phyloP scores from a whole-genome alignment of 805 yeast species.

The Saturnispora saitoi region DNA sequence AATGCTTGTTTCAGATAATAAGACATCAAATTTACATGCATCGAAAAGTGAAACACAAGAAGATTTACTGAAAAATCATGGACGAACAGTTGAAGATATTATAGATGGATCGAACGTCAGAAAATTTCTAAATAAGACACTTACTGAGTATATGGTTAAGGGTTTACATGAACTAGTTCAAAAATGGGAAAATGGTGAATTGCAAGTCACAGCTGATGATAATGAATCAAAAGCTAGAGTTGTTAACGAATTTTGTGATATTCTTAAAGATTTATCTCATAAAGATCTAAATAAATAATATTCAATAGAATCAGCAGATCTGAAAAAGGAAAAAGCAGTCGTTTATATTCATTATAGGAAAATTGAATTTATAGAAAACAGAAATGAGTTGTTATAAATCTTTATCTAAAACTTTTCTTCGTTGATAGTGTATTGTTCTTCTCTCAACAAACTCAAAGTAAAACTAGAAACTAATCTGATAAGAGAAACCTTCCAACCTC shows the following conservation, averaged over 20 bases:
- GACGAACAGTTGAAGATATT: slow-evolving; percentile 28
- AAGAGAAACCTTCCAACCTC: slow-evolving; percentile 90
- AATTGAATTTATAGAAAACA: neutral
- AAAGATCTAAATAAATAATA: neutral
- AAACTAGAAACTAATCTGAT: slow-evolving; percentile 75
- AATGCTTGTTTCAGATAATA: slow-evolving; percentile 1
- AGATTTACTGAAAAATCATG: slow-evolving; percentile 6
- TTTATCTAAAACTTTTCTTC: slow-evolving; percentile 32
- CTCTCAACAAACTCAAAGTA: slow-evolving; percentile 59
- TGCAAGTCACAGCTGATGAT: slow-evolving; percentile 4
- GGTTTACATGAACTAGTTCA: slow-evolving; percentile 31
- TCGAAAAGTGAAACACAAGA: slow-evolving; percentile 5
- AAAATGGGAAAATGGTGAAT: slow-evolving; percentile 23
- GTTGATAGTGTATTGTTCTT: slow-evolving; percentile 33
- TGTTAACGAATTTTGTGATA: slow-evolving; percentile 12
- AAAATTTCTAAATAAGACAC: slow-evolving; percentile 38
- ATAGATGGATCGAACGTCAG: slow-evolving; percentile 49
- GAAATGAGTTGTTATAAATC: neutral
- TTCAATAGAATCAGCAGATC: neutral
- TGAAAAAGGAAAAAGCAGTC: neutral
- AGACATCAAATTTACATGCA: neutral
- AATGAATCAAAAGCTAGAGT: slow-evolving; percentile 7
- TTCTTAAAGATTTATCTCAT: slow-evolving; percentile 8
- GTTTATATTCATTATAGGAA: neutral
- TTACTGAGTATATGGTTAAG: slow-evolving; percentile 37